phyloP scores from a whole-genome alignment of 495 filamentous ascomycete species.

The Tirmania nivea region DNA sequence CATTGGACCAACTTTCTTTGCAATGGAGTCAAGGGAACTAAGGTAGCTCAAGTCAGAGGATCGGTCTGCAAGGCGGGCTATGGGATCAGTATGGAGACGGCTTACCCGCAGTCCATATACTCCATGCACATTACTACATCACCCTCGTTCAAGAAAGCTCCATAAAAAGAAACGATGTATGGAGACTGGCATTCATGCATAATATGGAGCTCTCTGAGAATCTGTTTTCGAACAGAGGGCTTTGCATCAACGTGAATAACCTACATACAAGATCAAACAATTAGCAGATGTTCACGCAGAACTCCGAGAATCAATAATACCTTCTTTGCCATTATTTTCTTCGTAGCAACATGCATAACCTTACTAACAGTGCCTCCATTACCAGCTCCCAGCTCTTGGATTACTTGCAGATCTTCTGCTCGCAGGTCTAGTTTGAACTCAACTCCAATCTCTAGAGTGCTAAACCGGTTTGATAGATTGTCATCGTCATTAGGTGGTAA shows the following conservation, averaged over 20 bases:
- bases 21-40: constrained; percentile 90
- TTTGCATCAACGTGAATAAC: constrained; percentile 97
- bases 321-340: constrained; percentile 94
- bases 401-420: constrained; percentile 73
- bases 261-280: constrained; percentile 24
- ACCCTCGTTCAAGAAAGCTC: constrained; percentile 87
- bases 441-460: constrained; percentile 81
- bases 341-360: constrained; percentile 82
- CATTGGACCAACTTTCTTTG: constrained; percentile 80
- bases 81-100: constrained; percentile 1
- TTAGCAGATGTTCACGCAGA: background rate
- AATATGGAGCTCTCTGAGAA: constrained; percentile 86
- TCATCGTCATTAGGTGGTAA: constrained; percentile 3
- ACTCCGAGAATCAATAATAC: constrained; percentile 25
- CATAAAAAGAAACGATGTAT: constrained; percentile 92
- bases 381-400: constrained; percentile 86
- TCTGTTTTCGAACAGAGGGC: constrained; percentile 84
- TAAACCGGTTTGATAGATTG: constrained; percentile 15
- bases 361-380: constrained; percentile 98
- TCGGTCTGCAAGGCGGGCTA: background rate
- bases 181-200: constrained; percentile 95
- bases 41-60: background rate
- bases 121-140: constrained; percentile 99
- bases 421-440: constrained; percentile 86
- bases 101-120: constrained; percentile 97